These are phyloP conservation scores for Fusarium aywerte DNA, from an alignment of 2,329 filamentous ascomycete genomes.

Conservation along the genomic window DNA sequence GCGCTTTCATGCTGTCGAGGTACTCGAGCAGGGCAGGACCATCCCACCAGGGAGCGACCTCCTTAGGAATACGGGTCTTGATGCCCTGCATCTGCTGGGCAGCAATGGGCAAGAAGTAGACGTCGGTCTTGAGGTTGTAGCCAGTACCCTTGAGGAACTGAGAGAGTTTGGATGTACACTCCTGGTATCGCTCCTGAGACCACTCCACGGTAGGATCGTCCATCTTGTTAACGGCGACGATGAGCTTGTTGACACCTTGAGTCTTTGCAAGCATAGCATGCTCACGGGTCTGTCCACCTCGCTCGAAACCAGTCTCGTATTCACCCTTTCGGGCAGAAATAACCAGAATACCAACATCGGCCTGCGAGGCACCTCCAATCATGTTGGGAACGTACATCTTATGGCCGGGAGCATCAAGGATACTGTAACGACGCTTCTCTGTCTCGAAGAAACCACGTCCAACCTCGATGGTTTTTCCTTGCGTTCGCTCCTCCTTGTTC, in stretches of 20 bases:
- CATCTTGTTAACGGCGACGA: constrained; percentile 99
- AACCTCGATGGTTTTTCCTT: constrained; percentile 98
- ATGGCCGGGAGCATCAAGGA: constrained; percentile 95
- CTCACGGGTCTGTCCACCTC: constrained; percentile 96
- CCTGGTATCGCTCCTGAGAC: constrained; percentile 91
- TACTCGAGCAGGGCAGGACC: constrained; percentile 94
- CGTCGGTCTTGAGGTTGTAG: constrained; percentile 92
- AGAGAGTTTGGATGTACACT: constrained; percentile 89
- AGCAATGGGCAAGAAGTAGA: constrained; percentile 96
- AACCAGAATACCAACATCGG: constrained; percentile 93
- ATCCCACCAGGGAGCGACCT: constrained; percentile 82
- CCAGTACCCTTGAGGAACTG: constrained; percentile 91
- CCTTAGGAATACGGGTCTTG: constrained; percentile 85
- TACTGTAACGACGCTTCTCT: constrained; percentile 94
- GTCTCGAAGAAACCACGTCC: constrained; percentile 97
- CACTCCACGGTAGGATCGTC: constrained; percentile 96
- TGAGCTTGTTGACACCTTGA: constrained; percentile 95
- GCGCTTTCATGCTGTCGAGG: constrained; percentile 90
- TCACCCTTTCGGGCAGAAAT: constrained; percentile 97
- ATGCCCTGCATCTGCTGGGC: constrained; percentile 88
- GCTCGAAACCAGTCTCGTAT: constrained; percentile 97
- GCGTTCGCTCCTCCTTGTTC: constrained; percentile 93
- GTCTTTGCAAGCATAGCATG: constrained; percentile 98
- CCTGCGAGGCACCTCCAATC: constrained; percentile 95
- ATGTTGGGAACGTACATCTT: constrained; percentile 98